These are phyloP conservation scores for Forsythia viridissima DNA, from an alignment of 257 asterid genomes.

Conservation along the genomic window DNA sequence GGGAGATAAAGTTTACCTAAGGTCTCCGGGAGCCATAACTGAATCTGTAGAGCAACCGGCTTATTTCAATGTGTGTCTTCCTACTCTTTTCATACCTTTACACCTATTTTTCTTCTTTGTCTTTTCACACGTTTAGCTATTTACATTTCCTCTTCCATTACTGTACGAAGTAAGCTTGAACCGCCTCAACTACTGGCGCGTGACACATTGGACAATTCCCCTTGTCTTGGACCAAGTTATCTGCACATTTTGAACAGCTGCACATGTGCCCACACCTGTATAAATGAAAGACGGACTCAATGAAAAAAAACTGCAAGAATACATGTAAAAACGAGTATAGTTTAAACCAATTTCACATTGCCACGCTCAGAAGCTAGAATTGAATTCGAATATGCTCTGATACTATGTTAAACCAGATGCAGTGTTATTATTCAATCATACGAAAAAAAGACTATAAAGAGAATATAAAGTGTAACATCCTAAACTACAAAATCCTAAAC, in stretches of 20 bases:
- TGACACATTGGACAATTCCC: constrained; percentile 59
- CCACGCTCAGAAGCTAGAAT: background rate
- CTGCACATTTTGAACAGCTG: constrained; percentile 70
- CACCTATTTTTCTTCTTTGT: background rate
- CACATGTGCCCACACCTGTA: constrained; percentile 93
- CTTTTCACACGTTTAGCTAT: background rate
- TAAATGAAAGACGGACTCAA: background rate
- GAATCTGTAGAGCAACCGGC: constrained; percentile 1
- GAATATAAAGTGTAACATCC: background rate
- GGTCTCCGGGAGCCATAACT: constrained; percentile 12
- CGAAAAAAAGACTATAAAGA: background rate
- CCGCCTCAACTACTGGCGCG: constrained; percentile 50
- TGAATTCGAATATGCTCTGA: background rate
- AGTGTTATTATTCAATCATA: background rate
- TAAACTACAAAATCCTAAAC: background rate
- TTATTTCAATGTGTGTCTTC: constrained; percentile 19
- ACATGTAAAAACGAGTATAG: background rate
- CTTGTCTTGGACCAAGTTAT: constrained; percentile 33
- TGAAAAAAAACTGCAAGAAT: background rate
- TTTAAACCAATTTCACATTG: constrained; percentile 3
- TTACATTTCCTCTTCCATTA: constrained; percentile 11
- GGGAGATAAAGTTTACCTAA: constrained; percentile 9
- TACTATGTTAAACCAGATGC: background rate
- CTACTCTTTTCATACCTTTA: background rate
- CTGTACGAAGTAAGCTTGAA: constrained; percentile 44